Base-by-base conservation (phyloP, 2,329 filamentous ascomycete species). In the Juglanconis oblonga region DNA sequence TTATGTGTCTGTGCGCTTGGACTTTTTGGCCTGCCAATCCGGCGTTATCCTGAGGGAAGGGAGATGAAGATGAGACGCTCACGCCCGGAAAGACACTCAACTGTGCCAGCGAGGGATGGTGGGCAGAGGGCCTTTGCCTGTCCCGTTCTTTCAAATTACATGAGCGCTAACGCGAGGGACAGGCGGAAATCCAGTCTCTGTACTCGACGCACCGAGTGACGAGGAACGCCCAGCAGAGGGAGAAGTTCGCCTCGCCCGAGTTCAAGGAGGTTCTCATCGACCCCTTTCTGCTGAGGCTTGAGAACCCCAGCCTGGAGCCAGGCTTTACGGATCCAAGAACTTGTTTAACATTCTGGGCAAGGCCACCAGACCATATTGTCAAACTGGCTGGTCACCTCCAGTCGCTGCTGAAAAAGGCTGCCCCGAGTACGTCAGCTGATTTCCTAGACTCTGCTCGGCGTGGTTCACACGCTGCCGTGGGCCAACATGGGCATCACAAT, bases 261-360 rank as follows among this genome's bases (percentile, higher is more conserved):
- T 96, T 94, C 66, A 70, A 79, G 1, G 89, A 89, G 59, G 83
- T 96, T 67, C 84, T 85, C 52, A 81, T 94, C 55, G 94, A 98
- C 69, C 85, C 87, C 2, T 87, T 91, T 58, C 81, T 97, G 1
- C 77, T 87, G 53, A 87, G 87, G 58, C 76, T 97, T 36, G 83
- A 88, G 65, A 81, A 87, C 48, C 82, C 83, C 1, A 74, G 81
- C 1, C 75, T 88, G 40, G 82, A 91, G 64, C 87, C 87, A 1
- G 85, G 84, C 1, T 96, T 89, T 70, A 72, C 79, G 55, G 94
- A 98, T 71, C 83, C 85, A 47, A 81, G 94, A 45, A 82, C 97
- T 69, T 96, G 93, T 70, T 79, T 97, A 10, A 90, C 92, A 0
- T 87, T 97, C 70, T 97, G 92, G 92, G 91, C 90, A 3, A 82